Evolutionary conservation across 2,329 filamentous ascomycete genomes (phyloP), one percentile per base, ranked within the genome.

Genomic region (Pseudocercospora crystallina): DNA sequence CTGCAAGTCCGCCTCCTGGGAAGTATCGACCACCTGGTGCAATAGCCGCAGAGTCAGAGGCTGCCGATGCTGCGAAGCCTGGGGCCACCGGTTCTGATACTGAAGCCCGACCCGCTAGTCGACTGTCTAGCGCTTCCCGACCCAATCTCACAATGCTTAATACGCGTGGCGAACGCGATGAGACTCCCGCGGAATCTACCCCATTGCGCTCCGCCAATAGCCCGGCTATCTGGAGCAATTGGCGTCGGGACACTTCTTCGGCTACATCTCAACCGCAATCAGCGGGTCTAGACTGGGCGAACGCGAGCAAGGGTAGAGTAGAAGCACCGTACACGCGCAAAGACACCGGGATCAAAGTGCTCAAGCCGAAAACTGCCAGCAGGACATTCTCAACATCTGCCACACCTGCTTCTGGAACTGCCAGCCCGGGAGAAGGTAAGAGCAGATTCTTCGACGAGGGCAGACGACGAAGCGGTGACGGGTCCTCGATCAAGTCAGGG

Each of bases 331-430:
- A 90, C 65, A 86, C 89, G 65, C 85, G 61, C 76, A 85, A 58
- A 72, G 83, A 65, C 76, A 82, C 87, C 43, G 85, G 84, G 43
- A 97, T 97, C 87, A 97, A 96, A 74, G 86, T 96, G 1, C 76
- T 97, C 45, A 90, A 90, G 64, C 85, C 92, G 1, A 94, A 90
- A 67, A 77, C 84, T 5, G 72, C 73, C 15, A 73, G 73, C 20
- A 80, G 85, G 11, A 71, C 76, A 5, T 70, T 73, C n/a, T 69
- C 77, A 10, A 58, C 63, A n/a, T 68, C 69, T 14, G 52, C 73
- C 5, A 46, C 58, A 2, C 43, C 57, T 5, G 34, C 49, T 5
- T 52, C 43, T 33, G 53, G 45, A 17, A 53, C 54, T 10, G 43
- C 59, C 8, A 64, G 56, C 30, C 57, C 61, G 11, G 51, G 54